These are phyloP conservation scores for Saccharomycopsis fermentans DNA, from an alignment of 805 yeast genomes.

Conservation along the genomic window DNA sequence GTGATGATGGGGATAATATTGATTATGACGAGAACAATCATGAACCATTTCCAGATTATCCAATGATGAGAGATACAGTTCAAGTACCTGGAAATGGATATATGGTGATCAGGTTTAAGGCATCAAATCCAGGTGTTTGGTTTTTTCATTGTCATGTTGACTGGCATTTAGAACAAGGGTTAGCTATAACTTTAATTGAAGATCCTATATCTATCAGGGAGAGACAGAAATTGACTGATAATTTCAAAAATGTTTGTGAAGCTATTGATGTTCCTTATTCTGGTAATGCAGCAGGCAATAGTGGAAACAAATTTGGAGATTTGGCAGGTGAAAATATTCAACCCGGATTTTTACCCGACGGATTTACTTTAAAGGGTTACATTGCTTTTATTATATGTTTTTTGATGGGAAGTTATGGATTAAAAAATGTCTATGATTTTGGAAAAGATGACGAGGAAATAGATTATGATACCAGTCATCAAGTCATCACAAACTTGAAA, in stretches of 20 bases:
- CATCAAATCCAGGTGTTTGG: conserved; percentile 92
- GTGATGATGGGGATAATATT: conserved; percentile 30
- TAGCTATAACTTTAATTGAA: conserved; percentile 62
- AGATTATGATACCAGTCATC: conserved; percentile 41
- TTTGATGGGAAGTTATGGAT: conserved; percentile 47
- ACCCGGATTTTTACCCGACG: conserved; percentile 51
- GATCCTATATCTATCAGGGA: conserved; percentile 49
- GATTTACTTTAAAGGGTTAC: conserved; percentile 65
- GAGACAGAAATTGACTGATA: conserved; percentile 32
- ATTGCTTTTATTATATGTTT: conserved; percentile 48
- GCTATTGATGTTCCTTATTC: conserved; percentile 33
- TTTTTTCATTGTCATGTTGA: conserved; percentile 87
- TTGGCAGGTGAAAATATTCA: conserved; percentile 53
- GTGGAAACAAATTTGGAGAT: conserved; percentile 40
- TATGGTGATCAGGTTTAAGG: conserved; percentile 59
- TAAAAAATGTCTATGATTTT: conserved; percentile 47
- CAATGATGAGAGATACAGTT: conserved; percentile 62
- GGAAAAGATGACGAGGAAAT: conserved; percentile 68
- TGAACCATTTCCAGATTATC: conserved; percentile 43
- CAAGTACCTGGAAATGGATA: conserved; percentile 59
- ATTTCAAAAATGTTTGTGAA: conserved; percentile 42
- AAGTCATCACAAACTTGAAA: conserved; percentile 30
- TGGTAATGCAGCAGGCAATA: conserved; percentile 72
- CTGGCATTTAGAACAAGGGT: conserved; percentile 78
- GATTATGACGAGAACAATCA: conserved; percentile 43